Base-by-base conservation (phyloP, 805 yeast genomes). In the Kodamaea neixiangensis region DNA sequence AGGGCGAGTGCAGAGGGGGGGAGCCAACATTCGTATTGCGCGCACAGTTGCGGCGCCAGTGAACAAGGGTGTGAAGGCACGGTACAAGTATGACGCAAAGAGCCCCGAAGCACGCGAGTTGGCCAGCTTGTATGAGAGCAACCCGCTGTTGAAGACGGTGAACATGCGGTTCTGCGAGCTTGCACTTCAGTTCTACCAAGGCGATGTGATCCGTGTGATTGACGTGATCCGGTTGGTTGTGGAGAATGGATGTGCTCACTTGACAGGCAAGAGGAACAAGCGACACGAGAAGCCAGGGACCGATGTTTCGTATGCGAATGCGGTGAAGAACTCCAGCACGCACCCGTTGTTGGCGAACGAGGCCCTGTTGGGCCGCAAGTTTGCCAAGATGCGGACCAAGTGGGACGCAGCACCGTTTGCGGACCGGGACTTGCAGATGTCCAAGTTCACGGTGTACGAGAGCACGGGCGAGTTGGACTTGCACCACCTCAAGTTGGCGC, bases 401-500 rank as follows among this genome's bases (percentile, higher is more conserved):
- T 35, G 44, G 46, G 50, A 47, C 43, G n/a, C 41, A 2, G 10
- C 34, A 7, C 41, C 11, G 22, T 35, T 15, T 18, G 39, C 41
- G 1, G 34, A 33, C 15, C 20, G 22, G 7, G 42, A 42, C 13
- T 22, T 42, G 22, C 39, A 42, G 45, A 34, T 31, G 15, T 25
- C 17, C 29, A 47, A 41, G 21, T 34, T 25, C 25, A 17, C 18
- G 37, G 31, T 25, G 10, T 50, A 44, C 40, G 35, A 49, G 20
- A 33, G 31, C 13, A 50, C 53, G 1, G 59, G 57, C 7, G 38
- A 43, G 20, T 46, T 85, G 2, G 93, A 87, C 66, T 72, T 86
- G 6, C 94, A 87, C 63, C 75, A 78, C 0, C 73, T 76, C 49
- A 63, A 66, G 7, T 81, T 81, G 7, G 57, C 68, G 0, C 75